These are phyloP conservation scores for Solanum chilense DNA, from an alignment of 257 asterid genomes.

Conservation along the genomic window DNA sequence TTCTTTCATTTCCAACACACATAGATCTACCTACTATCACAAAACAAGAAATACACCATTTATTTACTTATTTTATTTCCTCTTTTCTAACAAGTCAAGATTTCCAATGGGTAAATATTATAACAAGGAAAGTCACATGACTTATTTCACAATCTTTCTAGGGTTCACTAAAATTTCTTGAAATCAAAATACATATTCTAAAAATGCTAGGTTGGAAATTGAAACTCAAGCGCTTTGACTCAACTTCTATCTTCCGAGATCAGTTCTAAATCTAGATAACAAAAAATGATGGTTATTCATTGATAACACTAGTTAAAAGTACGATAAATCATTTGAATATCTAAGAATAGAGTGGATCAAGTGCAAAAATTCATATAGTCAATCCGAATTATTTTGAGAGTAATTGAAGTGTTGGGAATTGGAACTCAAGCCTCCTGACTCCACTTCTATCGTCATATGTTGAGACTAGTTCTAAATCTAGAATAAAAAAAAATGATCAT, in stretches of 20 bases:
- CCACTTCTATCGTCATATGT: background rate
- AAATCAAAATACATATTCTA: background rate
- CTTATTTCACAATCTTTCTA: background rate
- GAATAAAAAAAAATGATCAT: background rate
- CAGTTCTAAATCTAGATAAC: background rate
- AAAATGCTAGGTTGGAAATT: background rate
- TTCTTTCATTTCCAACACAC: constrained; percentile 10
- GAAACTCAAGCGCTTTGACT: background rate
- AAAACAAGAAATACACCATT: background rate
- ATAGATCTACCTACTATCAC: background rate
- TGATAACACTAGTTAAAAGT: background rate
- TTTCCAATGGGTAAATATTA: background rate
- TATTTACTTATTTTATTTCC: background rate
- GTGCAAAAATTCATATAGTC: no score
- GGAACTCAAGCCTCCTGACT: background rate
- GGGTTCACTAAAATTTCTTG: background rate
- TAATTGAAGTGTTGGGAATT: background rate
- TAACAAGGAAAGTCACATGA: background rate
- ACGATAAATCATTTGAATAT: background rate
- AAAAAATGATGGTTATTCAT: background rate
- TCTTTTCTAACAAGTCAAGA: background rate
- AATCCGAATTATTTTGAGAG: background rate
- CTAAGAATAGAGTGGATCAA: background rate
- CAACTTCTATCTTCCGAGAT: background rate
- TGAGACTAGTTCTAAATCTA: background rate